A percentile compares a stretch with the other conserved stretches of the same genome.
phyloP scores from a whole-genome alignment of 1,284 basidiomycete genomes.

The Pseudozyma flocculosa region DNA sequence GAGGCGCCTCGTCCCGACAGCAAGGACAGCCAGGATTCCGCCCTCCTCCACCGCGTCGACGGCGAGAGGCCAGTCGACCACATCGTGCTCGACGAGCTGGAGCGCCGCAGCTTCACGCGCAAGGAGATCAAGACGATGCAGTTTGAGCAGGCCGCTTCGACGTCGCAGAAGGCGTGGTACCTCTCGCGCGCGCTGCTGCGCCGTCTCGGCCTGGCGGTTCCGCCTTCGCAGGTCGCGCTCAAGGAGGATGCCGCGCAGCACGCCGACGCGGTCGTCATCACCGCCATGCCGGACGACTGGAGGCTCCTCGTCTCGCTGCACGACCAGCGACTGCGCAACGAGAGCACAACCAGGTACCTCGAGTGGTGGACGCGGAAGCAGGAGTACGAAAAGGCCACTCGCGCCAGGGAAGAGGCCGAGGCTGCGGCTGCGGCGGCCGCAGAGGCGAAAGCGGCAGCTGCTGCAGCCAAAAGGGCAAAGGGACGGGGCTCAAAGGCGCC shows the following conservation, averaged over 20 bases:
- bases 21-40: not conserved
- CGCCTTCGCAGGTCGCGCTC: no score
- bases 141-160: no score
- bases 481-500: not conserved
- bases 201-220: not conserved
- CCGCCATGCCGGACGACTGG: slow-evolving; percentile 8
- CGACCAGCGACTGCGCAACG: slow-evolving; percentile 22
- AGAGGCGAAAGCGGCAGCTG: not conserved
- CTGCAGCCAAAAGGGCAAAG: not conserved
- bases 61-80: not conserved
- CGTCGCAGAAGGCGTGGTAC: not conserved
- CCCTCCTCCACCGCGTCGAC: not conserved
- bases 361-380: slow-evolving; percentile 28
- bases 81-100: slow-evolving; percentile 1
- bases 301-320: slow-evolving; percentile 10
- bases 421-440: not conserved
- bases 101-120: not conserved
- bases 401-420: not conserved
- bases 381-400: slow-evolving; percentile 12
- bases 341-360: slow-evolving; percentile 20
- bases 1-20: not conserved
- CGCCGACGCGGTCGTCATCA: not conserved
- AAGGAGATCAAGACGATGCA: not conserved
- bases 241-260: no score
- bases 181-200: not conserved